phyloP scores from a whole-genome alignment of 208 protist genomes.

The Lotmaria passim region DNA sequence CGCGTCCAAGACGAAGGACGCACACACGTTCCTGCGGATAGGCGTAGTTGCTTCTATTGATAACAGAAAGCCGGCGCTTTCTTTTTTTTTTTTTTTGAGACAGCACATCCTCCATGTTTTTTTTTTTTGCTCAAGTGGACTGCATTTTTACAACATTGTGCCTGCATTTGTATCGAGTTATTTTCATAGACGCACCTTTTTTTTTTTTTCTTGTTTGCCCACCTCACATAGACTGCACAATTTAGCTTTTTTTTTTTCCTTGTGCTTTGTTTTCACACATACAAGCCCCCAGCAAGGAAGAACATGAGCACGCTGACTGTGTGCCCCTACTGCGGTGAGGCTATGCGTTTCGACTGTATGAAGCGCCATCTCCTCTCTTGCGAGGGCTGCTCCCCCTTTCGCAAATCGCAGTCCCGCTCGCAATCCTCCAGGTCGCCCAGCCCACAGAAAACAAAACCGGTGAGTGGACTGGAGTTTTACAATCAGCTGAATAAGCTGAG shows the following conservation, averaged over 20 bases:
- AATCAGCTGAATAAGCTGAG: slow-evolving; percentile 34
- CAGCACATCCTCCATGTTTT: too few species aligned
- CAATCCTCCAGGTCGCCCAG: not conserved
- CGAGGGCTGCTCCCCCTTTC: slow-evolving; percentile 2
- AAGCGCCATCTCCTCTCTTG: slow-evolving; percentile 45
- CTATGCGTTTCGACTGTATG: slow-evolving; percentile 39
- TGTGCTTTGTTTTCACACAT: not conserved
- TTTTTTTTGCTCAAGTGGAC: too few species aligned
- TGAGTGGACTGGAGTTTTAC: slow-evolving; percentile 37
- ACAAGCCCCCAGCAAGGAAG: too few species aligned
- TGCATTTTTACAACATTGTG: too few species aligned
- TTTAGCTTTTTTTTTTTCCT: not conserved
- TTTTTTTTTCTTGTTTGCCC: not conserved
- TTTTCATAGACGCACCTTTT: too few species aligned
- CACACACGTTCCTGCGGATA: too few species aligned
- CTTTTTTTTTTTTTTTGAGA: too few species aligned
- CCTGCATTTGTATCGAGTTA: too few species aligned
- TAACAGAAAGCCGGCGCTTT: too few species aligned
- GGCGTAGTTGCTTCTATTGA: too few species aligned
- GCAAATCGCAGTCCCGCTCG: not conserved
- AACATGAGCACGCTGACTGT: slow-evolving; percentile 44
- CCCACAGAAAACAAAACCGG: not conserved
- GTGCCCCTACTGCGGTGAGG: slow-evolving; percentile 56
- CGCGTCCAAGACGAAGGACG: too few species aligned
- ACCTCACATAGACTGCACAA: not conserved